Evolutionary conservation across 352 stramenopile genomes (phyloP).

Genomic region (Pythium periplocum): DNA sequence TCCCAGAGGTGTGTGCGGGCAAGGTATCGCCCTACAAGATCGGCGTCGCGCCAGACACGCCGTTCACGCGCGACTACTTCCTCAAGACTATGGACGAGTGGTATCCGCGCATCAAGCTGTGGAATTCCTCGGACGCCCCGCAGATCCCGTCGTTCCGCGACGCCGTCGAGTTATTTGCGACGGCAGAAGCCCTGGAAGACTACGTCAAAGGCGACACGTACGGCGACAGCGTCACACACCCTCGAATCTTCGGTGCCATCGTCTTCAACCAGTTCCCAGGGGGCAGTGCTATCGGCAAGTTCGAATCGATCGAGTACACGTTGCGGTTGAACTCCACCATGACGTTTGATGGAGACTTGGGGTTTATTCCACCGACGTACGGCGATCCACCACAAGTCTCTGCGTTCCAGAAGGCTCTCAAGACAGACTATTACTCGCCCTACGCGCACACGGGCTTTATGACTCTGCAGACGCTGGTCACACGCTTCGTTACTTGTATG

Average conservation of each 20-base stretch:
- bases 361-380: constrained; percentile 25
- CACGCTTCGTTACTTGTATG: constrained; percentile 57
- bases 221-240: constrained; percentile 34
- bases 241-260: constrained; percentile 56
- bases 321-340: constrained; percentile 52
- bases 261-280: constrained; percentile 46
- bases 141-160: constrained; percentile 47
- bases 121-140: constrained; percentile 21
- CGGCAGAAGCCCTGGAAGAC: constrained; percentile 31
- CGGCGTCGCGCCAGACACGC: constrained; percentile 47
- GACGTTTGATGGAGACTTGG: constrained; percentile 15
- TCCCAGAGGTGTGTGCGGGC: constrained; percentile 30
- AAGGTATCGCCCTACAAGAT: constrained; percentile 58
- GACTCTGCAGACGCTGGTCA: constrained; percentile 61
- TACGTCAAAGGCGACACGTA: constrained; percentile 51
- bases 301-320: constrained; percentile 47
- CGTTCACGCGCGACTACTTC: constrained; percentile 63
- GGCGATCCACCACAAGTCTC: constrained; percentile 23
- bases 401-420: constrained; percentile 31
- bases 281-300: constrained; percentile 26
- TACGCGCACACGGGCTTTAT: constrained; percentile 51
- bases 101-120: constrained; percentile 45
- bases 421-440: constrained; percentile 29
- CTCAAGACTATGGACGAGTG: constrained; percentile 56
- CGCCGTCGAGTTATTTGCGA: constrained; percentile 58